Conservation (phyloP, 1,139 yeast genomes). For the Candida pseudoviswanathii region DNA sequence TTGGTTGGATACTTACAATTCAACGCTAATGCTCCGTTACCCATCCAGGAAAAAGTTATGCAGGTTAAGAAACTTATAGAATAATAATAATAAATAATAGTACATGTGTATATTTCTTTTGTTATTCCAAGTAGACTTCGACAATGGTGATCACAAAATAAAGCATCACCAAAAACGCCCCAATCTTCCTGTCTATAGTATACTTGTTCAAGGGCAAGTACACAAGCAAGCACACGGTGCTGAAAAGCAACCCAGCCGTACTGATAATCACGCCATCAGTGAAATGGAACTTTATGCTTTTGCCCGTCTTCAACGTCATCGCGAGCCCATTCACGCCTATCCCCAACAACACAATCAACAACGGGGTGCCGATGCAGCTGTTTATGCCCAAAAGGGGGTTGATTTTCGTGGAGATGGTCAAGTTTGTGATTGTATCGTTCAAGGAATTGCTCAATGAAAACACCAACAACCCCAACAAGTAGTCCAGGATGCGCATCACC, state of each 20-base stretch:
- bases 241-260: conserved; percentile 27
- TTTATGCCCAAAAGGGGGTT: conserved; percentile 42
- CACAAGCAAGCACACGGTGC: conserved; percentile 26
- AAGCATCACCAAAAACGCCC: conserved; percentile 24
- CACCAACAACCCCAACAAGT: conserved; percentile 40
- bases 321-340: conserved; percentile 40
- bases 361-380: conserved; percentile 47
- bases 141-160: conserved; percentile 24
- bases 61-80: conserved; percentile 3
- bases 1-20: conserved; percentile 27
- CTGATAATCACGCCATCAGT: conserved; percentile 28
- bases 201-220: conserved; percentile 38
- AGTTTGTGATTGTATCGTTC: conserved; percentile 44
- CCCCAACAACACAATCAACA: conserved; percentile 40
- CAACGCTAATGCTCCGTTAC: conserved; percentile 33
- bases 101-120: background rate
- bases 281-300: conserved; percentile 26
- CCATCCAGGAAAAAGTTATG: conserved; percentile 33
- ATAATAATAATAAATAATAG: background rate
- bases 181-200: conserved; percentile 36
- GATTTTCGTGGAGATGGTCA: conserved; percentile 36
- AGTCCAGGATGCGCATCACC: conserved; percentile 40
- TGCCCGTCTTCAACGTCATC: conserved; percentile 12
- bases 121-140: conserved; percentile 20
- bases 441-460: conserved; percentile 44